phyloP scores from a whole-genome alignment of 306 rosid genomes.

The Corylus avellana region DNA sequence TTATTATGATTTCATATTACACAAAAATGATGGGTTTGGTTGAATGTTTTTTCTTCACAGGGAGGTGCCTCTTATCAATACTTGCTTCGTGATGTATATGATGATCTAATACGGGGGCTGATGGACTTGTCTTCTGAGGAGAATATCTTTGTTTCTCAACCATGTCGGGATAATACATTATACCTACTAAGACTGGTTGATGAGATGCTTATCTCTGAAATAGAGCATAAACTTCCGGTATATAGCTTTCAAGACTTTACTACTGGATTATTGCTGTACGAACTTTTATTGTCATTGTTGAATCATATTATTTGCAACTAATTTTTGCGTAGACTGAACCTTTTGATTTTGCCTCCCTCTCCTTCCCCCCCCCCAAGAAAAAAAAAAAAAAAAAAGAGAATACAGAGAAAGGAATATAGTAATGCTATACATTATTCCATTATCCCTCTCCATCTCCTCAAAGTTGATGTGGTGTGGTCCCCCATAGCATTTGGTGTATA shows the following conservation, averaged over 20 bases:
- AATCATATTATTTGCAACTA: not conserved
- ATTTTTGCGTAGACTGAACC: not conserved
- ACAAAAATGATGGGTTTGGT: slow-evolving; percentile 25
- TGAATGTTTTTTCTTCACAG: slow-evolving; percentile 43
- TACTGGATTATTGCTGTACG: not conserved
- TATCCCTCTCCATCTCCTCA: too few species aligned
- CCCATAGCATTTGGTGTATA: too few species aligned
- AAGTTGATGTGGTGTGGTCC: too few species aligned
- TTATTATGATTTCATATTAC: slow-evolving; percentile 6
- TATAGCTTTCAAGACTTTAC: slow-evolving; percentile 27
- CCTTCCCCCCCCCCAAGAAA: not conserved
- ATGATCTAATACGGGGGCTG: slow-evolving; percentile 68
- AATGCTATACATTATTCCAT: too few species aligned
- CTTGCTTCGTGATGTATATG: slow-evolving; percentile 81
- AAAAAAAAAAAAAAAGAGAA: not conserved
- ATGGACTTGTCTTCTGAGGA: slow-evolving; percentile 76
- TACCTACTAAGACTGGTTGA: slow-evolving; percentile 84
- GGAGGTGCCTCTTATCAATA: slow-evolving; percentile 49
- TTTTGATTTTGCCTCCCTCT: not conserved
- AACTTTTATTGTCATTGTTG: not conserved
- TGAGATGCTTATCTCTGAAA: slow-evolving; percentile 83
- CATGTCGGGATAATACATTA: slow-evolving; percentile 90
- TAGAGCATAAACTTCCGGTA: slow-evolving; percentile 87
- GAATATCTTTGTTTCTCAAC: slow-evolving; percentile 74
- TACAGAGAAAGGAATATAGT: not conserved